phyloP scores from a whole-genome alignment of 2,329 filamentous ascomycete species.

The Ophiostoma novo-ulmi region DNA sequence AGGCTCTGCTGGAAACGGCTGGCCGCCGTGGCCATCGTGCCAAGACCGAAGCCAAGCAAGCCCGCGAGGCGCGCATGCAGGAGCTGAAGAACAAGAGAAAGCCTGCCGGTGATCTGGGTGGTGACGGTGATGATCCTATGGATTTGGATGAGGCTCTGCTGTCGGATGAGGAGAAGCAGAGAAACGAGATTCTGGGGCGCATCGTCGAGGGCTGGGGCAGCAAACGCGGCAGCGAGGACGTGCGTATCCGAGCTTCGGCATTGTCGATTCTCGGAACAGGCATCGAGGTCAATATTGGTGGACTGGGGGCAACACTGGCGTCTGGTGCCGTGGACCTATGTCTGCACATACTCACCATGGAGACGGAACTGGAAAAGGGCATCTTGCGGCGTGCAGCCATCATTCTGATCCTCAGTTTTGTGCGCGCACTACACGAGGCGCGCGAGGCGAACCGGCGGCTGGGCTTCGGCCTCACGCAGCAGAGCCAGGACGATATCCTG shows the following conservation, averaged over 20 bases:
- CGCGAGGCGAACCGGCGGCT: constrained; percentile 43
- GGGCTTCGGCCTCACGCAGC: constrained; percentile 50
- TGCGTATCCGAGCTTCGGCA: constrained; percentile 64
- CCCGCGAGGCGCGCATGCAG: constrained; percentile 45
- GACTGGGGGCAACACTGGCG: constrained; percentile 49
- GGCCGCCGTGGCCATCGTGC: constrained; percentile 57
- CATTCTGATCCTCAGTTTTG: constrained; percentile 56
- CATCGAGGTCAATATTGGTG: constrained; percentile 56
- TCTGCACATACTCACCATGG: constrained; percentile 58
- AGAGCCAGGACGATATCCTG: constrained; percentile 57
- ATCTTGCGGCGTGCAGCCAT: constrained; percentile 65
- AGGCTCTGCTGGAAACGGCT: constrained; percentile 59
- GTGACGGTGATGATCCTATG: constrained; percentile 41
- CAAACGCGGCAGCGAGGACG: constrained; percentile 60
- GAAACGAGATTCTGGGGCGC: constrained; percentile 48
- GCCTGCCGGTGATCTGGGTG: constrained; percentile 32
- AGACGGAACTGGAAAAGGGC: constrained; percentile 54
- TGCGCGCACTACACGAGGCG: constrained; percentile 54
- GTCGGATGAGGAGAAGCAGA: constrained; percentile 41
- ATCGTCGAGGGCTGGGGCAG: constrained; percentile 66
- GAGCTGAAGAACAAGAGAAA: constrained; percentile 37
- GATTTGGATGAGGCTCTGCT: constrained; percentile 43
- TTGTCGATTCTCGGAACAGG: constrained; percentile 58
- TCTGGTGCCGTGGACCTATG: constrained; percentile 58
- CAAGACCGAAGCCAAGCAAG: constrained; percentile 54